Percentiles rank a stretch among this genome's conserved stretches.
Conservation (phyloP, 306 rosid species). For the Citrullus amarus region DNA sequence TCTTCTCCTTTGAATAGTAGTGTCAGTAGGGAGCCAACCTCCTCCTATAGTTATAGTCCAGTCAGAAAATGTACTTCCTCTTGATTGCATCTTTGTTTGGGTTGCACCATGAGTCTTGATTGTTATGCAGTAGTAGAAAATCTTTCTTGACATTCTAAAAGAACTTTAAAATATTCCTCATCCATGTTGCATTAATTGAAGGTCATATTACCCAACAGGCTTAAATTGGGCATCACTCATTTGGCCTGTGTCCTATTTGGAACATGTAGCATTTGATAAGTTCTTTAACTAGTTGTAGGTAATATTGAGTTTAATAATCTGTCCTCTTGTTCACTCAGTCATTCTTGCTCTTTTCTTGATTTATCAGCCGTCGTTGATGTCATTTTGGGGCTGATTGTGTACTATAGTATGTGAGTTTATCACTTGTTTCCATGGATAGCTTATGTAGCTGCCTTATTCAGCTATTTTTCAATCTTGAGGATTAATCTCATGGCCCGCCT, state of each 20-base stretch:
- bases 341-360: neutral
- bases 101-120: neutral
- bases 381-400: neutral
- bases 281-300: neutral
- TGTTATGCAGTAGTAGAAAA: neutral
- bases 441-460: neutral
- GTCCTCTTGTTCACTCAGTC: neutral
- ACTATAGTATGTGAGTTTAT: neutral
- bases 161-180: neutral
- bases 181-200: neutral
- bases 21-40: neutral
- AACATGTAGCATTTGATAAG: neutral
- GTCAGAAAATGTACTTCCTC: neutral
- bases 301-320: neutral
- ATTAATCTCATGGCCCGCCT: neutral
- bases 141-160: neutral
- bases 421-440: neutral
- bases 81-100: neutral
- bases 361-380: neutral
- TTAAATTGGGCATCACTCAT: neutral
- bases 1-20: neutral
- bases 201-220: neutral
- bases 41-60: neutral
- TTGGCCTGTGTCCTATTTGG: neutral
- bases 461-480: neutral